These are phyloP conservation scores for Cystobasidium sp. DNA, from an alignment of 1,284 basidiomycete genomes.

Conservation along the genomic window DNA sequence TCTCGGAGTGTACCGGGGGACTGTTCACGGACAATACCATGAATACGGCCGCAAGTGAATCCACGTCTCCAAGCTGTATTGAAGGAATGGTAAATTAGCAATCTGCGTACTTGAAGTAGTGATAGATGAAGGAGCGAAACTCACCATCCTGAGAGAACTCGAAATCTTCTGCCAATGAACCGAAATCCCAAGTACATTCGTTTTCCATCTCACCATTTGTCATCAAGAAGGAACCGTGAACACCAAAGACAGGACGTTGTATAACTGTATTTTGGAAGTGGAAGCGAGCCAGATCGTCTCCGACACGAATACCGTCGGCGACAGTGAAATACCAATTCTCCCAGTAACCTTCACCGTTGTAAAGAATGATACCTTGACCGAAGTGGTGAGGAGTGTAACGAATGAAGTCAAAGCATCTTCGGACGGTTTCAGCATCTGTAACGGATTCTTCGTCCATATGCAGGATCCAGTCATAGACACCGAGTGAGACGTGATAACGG, in stretches of 20 bases:
- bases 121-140: not conserved
- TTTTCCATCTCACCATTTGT: conserved; percentile 60
- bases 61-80: conserved; percentile 57
- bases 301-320: conserved; percentile 59
- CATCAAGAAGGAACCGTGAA: conserved; percentile 59
- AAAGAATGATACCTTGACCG: conserved; percentile 59
- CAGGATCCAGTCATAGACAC: conserved; percentile 59
- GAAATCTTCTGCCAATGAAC: conserved; percentile 58
- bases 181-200: conserved; percentile 58
- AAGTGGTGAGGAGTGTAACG: conserved; percentile 59
- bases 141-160: conserved; percentile 58
- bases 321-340: conserved; percentile 60
- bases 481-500: conserved; percentile 57
- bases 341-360: conserved; percentile 60
- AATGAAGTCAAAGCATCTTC: conserved; percentile 59
- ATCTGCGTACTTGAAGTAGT: not conserved
- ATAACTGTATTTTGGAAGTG: conserved; percentile 59
- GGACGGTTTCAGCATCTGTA: conserved; percentile 58
- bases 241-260: conserved; percentile 59
- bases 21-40: conserved; percentile 59
- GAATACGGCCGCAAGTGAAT: conserved; percentile 58
- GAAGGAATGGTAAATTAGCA: not conserved
- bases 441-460: conserved; percentile 60
- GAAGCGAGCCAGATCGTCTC: conserved; percentile 59
- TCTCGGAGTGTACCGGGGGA: conserved; percentile 57